Conservation (phyloP, 2,329 filamentous ascomycete species). For the Microcyclospora pomicola region DNA sequence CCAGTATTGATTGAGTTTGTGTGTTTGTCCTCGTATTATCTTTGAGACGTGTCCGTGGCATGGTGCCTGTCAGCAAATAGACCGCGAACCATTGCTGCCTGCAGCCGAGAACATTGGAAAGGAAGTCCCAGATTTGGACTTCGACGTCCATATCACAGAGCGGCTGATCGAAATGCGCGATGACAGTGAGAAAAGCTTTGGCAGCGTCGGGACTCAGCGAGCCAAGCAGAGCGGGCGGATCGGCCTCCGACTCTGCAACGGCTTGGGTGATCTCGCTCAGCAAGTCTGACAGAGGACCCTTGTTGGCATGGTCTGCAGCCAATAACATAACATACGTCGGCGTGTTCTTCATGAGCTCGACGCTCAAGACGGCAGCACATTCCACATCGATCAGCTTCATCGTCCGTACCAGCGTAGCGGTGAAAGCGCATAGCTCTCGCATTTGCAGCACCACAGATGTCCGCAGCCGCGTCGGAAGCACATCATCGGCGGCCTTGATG, state of each 20-base stretch:
- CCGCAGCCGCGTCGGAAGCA: constrained; percentile 8
- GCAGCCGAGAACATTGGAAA: constrained; percentile 73
- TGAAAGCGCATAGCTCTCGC: constrained; percentile 4
- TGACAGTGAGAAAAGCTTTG: constrained; percentile 66
- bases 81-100: constrained; percentile 95
- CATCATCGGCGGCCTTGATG: constrained; percentile 9
- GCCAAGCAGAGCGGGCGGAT: constrained; percentile 86
- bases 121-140: constrained; percentile 65
- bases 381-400: constrained; percentile 4
- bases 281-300: constrained; percentile 9
- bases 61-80: constrained; percentile 76
- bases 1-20: constrained; percentile 54
- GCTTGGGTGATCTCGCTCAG: constrained; percentile 12
- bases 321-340: constrained; percentile 12
- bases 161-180: constrained; percentile 65
- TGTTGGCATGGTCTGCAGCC: constrained; percentile 12
- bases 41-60: constrained; percentile 59
- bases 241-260: constrained; percentile 31
- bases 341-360: constrained; percentile 10
- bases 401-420: constrained; percentile 11
- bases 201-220: constrained; percentile 73
- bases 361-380: constrained; percentile 6
- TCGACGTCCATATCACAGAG: constrained; percentile 52
- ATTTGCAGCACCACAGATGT: constrained; percentile 10
- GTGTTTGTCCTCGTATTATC: constrained; percentile 36